Evolutionary conservation across 495 filamentous ascomycete species (phyloP), one percentile per base, ranked within the genome.

Genomic region (Penicillium flavigenum): DNA sequence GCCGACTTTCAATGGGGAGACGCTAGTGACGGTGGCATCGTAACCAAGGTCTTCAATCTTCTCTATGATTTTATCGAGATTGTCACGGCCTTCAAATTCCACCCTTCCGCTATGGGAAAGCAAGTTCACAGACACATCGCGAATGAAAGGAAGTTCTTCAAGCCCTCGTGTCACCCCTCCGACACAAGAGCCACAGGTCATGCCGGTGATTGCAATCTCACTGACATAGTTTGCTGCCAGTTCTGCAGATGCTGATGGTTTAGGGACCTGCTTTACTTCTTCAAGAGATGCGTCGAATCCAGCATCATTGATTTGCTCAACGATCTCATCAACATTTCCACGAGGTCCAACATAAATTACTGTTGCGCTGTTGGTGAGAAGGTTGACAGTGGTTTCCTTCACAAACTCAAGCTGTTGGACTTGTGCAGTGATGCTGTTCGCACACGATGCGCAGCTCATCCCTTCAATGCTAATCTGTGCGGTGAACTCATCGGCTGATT

Each of bases 21-120:
- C 54, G 54, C 64, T 73, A 27, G 47, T 85, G 20, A 94, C 69
- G 2, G 78, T 75, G 42, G 84, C 88, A 29, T 90, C 90, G 58
- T 86, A 96, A 14, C 93, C 92, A 7, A 90, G 67, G 68, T 92
- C 89, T 54, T 96, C 89, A 47, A 98, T 88, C 26, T 77, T 82
- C 29, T 86, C 80, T 11, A 85, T 70, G 10, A 96, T 81, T 41
- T 86, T 76, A 22, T 83, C 74, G 5, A 77, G 41, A 44, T 86
- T 82, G 0, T 76, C 69, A 56, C 76, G 65, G 9, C 77, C 80
- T 17, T 79, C 66, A 58, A 90, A 89, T 36, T 83, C 80, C 29
- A 90, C 74, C 16, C 76, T 81, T 14, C 82, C 89, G 57, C 86
- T 93, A 73, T 92, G 86, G 1, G 85, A 79, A 52, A 95, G 76